Percentiles rank a stretch among this genome's conserved stretches.
Evolutionary conservation across 257 asterid species (phyloP).

Genomic region (Mitragyna speciosa): DNA sequence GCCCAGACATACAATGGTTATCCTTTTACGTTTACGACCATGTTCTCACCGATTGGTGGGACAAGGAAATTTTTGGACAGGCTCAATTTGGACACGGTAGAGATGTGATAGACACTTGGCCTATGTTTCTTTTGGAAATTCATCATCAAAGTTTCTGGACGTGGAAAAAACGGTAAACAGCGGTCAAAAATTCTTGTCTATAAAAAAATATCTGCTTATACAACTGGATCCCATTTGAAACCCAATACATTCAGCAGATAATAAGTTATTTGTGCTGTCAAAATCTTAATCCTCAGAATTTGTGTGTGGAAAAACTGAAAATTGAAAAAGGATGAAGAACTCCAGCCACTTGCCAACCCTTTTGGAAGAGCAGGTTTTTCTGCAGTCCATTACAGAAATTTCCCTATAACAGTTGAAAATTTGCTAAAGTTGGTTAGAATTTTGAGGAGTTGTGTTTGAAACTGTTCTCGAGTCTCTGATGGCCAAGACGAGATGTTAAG

Average conservation of each 20-base stretch:
- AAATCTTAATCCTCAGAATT: background rate
- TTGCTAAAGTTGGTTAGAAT: background rate
- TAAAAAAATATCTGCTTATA: background rate
- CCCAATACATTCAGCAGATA: background rate
- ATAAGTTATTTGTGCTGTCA: background rate
- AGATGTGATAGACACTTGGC: slow-evolving; percentile 5
- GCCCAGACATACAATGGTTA: background rate
- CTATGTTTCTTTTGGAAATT: background rate
- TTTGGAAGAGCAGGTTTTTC: background rate
- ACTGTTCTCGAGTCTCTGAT: too few species aligned
- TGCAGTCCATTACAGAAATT: background rate
- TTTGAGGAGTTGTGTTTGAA: background rate
- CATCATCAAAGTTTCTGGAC: background rate
- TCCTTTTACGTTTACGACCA: background rate
- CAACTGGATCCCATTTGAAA: slow-evolving; percentile 2
- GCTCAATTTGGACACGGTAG: slow-evolving; percentile 1
- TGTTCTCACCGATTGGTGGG: slow-evolving; percentile 7
- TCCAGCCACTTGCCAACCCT: background rate
- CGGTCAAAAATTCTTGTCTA: background rate
- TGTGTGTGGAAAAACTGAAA: background rate
- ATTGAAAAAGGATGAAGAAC: background rate
- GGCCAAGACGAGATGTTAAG: too few species aligned
- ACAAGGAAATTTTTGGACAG: slow-evolving; percentile 11
- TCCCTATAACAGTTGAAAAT: background rate
- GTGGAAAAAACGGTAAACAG: background rate